Evolutionary conservation across 495 filamentous ascomycete genomes (phyloP), one percentile per base, ranked within the genome.

Genomic region (Penicillium malachiteum): DNA sequence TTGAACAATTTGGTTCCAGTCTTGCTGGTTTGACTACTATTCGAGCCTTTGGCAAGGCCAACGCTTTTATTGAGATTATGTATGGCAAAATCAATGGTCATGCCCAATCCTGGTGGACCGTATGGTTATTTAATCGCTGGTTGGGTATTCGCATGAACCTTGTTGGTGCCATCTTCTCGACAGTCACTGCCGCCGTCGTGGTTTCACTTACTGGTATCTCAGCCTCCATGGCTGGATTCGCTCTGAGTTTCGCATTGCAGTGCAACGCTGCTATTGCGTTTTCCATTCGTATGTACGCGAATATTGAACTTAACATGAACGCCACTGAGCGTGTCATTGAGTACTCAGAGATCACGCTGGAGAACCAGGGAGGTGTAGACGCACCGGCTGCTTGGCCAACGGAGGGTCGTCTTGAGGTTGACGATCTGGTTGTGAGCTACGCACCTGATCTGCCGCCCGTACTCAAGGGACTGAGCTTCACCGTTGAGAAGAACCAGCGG

Each of bases 301-400:
- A 76, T 47, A 65, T 83, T 7, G 90, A 96, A 58, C 73, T 94
- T 8, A 82, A 87, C 59, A 93, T 96, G 89, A 96, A 94, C 55
- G 83, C 89, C 16, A 85, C 87, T 0, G 91, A 96, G 72, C 78
- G 91, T 16, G 85, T 96, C 39, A 75, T 92, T 6, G 91, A 96
- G 67, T 96, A 93, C 63, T 83, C 86, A 0, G 78, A 85, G 12
- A 73, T 94, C 7, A 74, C 83, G 5, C 90, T 82, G 4, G 91
- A 96, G 66, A 76, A 78, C 38, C 80, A 88, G 11, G 67, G 59
- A 13, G 77, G 74, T 6, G 78, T 70, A 1, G 78, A 79, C 39
- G 81, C 87, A 1, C 89, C 91, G 0, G 89, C 89, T 9, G 82
- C 84, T 13, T 96, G 91, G 91, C 91, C 91, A 0, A 84, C 82